Percentiles rank a stretch among this genome's conserved stretches.
These are phyloP conservation scores for Chytriomyces sp. DNA, from an alignment of 192 early-diverging fungal genomes.

Conservation along the genomic window DNA sequence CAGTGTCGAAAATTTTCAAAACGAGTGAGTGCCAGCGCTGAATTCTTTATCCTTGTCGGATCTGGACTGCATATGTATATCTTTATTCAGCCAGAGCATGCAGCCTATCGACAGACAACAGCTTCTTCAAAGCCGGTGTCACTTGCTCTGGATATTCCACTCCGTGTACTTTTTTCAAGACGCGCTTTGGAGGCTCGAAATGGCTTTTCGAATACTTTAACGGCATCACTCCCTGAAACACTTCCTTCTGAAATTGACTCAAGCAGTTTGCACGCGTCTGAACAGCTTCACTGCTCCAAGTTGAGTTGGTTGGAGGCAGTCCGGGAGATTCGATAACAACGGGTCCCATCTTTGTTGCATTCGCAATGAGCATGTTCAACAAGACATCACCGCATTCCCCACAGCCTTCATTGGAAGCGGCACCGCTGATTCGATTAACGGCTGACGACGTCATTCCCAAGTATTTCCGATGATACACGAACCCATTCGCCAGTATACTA, in stretches of 20 bases:
- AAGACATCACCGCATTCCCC: conserved; percentile 21
- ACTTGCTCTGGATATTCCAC: conserved; percentile 33
- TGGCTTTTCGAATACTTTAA: conserved; percentile 17
- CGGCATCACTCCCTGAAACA: conserved; percentile 32
- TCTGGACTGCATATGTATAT: too few relatives aligned
- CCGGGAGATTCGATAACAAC: conserved; percentile 32
- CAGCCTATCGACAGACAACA: conserved; percentile 5
- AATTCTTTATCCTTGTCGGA: too few relatives aligned
- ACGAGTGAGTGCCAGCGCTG: too few relatives aligned
- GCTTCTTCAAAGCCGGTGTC: conserved; percentile 20
- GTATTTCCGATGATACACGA: conserved; percentile 39
- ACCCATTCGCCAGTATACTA: conserved; percentile 17
- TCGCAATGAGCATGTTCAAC: conserved; percentile 42
- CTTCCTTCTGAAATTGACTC: neutral
- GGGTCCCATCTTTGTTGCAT: conserved; percentile 31
- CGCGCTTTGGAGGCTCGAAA: conserved; percentile 23
- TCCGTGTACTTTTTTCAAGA: conserved; percentile 11
- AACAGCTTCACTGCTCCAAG: neutral
- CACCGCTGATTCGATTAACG: neutral
- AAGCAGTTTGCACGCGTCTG: conserved; percentile 20
- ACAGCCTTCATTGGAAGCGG: neutral
- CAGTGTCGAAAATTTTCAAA: too few relatives aligned
- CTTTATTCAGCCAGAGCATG: neutral
- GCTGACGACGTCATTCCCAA: conserved; percentile 15
- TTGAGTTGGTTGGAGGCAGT: neutral